Evolutionary conservation across 176 grass and related monocot genomes (phyloP), one percentile per base, ranked within the genome.

Genomic region (Aegilops speltoides): DNA sequence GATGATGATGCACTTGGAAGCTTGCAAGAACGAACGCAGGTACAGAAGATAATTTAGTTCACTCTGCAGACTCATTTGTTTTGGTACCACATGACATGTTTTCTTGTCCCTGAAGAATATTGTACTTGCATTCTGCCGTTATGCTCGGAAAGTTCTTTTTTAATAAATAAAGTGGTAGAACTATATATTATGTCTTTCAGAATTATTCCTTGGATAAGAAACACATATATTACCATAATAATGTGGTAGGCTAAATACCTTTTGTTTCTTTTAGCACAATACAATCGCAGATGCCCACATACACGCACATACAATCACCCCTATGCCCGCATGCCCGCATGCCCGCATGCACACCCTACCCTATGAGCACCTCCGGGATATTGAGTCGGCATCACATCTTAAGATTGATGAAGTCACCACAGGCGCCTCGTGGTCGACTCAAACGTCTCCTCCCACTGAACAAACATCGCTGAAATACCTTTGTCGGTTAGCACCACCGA

Each of bases 21-120:
- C 54, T 38, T 85, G 64, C 28, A 89, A 14, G 17, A 69, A 82
- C 37, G 40, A 69, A 86, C 50, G 40, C 7, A 86, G 74, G 80
- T 83, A 85, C 6, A 48, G 2, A 40, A 86, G 23, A 82, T 8
- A 12, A 19, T 52, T 41, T 64, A 43, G n/a, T 82, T 29, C 17
- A 82, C 46, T 72, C 32, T 65, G 41, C 70, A 86, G 22, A 80
- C 36, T 60, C 33, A 80, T 3, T 20, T 31, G 43, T 12, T 66
- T 72, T 63, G 12, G 19, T 78, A 77, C 28, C 28, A 41, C 40
- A 83, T 15, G 37, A 16, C 40, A n/a, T 26, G 43, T 26, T 38
- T n/a, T 25, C 20, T 77, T 20, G 13, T 81, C 75, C 80, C 68
- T 60, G 54, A 59, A 76, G 59, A 69, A 59, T 54, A 54, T 54